Conservation (phyloP, 75 land plant species). For the Chamaecyparis obtusa region DNA sequence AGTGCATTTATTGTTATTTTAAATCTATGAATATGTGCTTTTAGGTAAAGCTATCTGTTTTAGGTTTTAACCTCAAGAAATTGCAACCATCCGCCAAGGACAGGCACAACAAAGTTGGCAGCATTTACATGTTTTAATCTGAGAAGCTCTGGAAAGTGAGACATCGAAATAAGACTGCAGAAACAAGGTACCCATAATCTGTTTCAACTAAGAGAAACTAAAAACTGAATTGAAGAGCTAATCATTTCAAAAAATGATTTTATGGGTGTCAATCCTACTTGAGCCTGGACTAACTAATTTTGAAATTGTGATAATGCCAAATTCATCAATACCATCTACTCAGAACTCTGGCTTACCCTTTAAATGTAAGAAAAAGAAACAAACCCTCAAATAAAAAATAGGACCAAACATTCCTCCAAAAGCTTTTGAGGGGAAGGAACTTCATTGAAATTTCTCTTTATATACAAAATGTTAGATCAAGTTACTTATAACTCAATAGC, state of each 20-base stretch:
- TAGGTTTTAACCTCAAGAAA: not conserved
- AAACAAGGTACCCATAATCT: not conserved
- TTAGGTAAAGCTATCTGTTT: not conserved
- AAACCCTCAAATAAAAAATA: not conserved
- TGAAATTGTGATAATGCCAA: not conserved
- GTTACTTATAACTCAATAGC: not conserved
- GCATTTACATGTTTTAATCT: not conserved
- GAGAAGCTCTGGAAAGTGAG: not conserved
- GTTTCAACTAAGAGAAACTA: not conserved
- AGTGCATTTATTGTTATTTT: not conserved
- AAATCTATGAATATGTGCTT: not conserved
- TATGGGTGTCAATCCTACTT: not conserved
- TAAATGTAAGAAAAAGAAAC: not conserved
- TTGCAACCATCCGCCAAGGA: not conserved
- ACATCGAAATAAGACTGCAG: not conserved
- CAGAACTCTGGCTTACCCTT: not conserved
- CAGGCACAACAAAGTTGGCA: not conserved
- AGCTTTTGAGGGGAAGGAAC: not conserved
- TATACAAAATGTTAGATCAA: not conserved
- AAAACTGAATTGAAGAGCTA: not conserved
- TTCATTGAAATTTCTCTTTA: not conserved
- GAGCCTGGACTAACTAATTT: not conserved
- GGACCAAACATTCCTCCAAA: not conserved
- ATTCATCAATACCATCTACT: not conserved
- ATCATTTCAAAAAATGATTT: not conserved